Conservation (phyloP, 345 rosid species). For the Adansonia digitata region DNA sequence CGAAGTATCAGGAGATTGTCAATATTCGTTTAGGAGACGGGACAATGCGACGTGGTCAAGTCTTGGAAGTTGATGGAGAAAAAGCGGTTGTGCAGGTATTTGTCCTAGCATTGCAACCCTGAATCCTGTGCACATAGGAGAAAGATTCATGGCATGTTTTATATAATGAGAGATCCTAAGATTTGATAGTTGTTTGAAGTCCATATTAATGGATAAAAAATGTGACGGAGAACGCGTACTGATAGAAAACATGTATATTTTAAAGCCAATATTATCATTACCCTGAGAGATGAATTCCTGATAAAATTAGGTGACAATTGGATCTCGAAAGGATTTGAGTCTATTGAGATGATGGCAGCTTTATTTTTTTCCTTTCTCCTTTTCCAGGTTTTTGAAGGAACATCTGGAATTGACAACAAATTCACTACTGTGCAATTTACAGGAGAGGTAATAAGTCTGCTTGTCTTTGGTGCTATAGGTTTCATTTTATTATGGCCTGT, state of each 20-base stretch:
- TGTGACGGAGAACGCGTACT: neutral
- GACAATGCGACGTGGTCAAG: slow-evolving; percentile 91
- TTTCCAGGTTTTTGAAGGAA: slow-evolving; percentile 85
- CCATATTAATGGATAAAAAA: neutral
- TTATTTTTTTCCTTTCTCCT: slow-evolving; percentile 9
- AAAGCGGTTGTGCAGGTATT: slow-evolving; percentile 94
- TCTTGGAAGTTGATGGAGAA: slow-evolving; percentile 97
- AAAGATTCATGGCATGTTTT: neutral
- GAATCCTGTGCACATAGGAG: neutral
- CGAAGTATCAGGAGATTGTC: slow-evolving; percentile 95
- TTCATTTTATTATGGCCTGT: neutral
- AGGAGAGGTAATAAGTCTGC: slow-evolving; percentile 57
- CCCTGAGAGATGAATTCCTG: neutral
- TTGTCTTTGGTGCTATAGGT: neutral
- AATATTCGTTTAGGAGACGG: slow-evolving; percentile 94
- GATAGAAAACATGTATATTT: neutral
- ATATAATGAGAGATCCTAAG: neutral
- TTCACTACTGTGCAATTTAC: slow-evolving; percentile 91
- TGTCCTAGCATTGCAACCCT: neutral
- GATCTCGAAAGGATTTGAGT: neutral
- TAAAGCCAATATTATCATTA: neutral
- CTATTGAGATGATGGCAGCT: slow-evolving; percentile 1
- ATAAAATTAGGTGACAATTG: neutral
- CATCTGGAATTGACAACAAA: slow-evolving; percentile 92
- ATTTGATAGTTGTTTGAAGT: neutral